Conservation (phyloP, 306 rosid genomes). For the Cercis canadensis region DNA sequence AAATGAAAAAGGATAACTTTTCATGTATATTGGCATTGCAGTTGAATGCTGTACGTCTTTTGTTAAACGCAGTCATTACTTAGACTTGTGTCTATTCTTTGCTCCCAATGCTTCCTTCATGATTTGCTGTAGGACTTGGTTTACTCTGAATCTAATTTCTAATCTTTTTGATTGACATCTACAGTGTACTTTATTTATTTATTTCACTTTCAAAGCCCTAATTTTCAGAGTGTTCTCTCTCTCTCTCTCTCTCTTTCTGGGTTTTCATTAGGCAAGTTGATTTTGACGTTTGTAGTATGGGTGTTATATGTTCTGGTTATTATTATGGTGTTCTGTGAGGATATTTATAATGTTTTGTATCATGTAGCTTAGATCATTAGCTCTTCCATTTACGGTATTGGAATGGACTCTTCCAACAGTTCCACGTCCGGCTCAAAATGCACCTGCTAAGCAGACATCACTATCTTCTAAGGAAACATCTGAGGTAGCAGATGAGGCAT, state of each 20-base stretch:
- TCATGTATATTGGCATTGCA: constrained; percentile 22
- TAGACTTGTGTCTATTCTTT: constrained; percentile 29
- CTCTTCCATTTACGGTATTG: constrained; percentile 99
- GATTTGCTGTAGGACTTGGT: too few species aligned
- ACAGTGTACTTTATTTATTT: not conserved
- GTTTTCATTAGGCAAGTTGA: not conserved
- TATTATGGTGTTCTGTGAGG: too few species aligned
- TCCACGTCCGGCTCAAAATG: constrained; percentile 68
- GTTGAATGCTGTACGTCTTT: constrained; percentile 12
- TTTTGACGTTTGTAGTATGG: constrained; percentile 10
- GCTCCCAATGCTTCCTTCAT: constrained; percentile 22
- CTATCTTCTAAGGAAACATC: constrained; percentile 50
- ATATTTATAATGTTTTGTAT: constrained; percentile 56
- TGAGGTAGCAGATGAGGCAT: constrained; percentile 32
- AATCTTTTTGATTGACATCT: constrained; percentile 17
- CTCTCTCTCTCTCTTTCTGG: constrained; percentile 19
- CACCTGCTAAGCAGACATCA: constrained; percentile 43
- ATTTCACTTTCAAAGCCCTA: not conserved
- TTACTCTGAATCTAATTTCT: constrained; percentile 22
- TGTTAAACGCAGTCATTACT: constrained; percentile 22
- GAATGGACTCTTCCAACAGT: constrained; percentile 99
- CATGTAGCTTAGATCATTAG: constrained; percentile 99
- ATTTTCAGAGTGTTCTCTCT: constrained; percentile 3
- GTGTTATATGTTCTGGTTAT: too few species aligned
- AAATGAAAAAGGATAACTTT: constrained; percentile 23